These are phyloP conservation scores for Ogataea paraovalis DNA, from an alignment of 805 yeast species.

Conservation along the genomic window DNA sequence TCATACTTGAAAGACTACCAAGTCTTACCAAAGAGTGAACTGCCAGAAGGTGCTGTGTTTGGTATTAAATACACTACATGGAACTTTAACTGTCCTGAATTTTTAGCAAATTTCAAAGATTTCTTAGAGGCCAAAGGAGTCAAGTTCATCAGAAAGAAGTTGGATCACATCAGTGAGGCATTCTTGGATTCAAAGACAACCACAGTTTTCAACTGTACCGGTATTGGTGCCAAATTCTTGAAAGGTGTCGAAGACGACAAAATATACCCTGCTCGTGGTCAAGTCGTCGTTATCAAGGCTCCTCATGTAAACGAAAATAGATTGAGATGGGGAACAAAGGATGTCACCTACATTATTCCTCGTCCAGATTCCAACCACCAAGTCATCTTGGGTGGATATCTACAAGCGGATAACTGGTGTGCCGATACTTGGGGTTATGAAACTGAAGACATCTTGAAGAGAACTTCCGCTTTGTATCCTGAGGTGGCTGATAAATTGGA, in stretches of 20 bases:
- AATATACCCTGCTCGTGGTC: slow-evolving; percentile 76
- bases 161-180: slow-evolving; percentile 58
- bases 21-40: slow-evolving; percentile 32
- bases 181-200: slow-evolving; percentile 32
- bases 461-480: slow-evolving; percentile 53
- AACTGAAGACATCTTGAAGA: slow-evolving; percentile 44
- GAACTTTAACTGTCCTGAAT: slow-evolving; percentile 71
- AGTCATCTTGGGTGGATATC: slow-evolving; percentile 70
- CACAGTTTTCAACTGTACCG: slow-evolving; percentile 71
- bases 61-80: slow-evolving; percentile 59
- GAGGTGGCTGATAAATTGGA: slow-evolving; percentile 43
- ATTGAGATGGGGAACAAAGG: slow-evolving; percentile 56
- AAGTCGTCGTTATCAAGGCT: slow-evolving; percentile 67
- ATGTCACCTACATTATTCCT: slow-evolving; percentile 68
- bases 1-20: slow-evolving; percentile 47
- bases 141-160: slow-evolving; percentile 40
- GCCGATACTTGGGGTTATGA: slow-evolving; percentile 47
- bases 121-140: slow-evolving; percentile 49
- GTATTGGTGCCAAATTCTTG: slow-evolving; percentile 60
- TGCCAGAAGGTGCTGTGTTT: slow-evolving; percentile 50
- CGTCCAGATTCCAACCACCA: slow-evolving; percentile 65
- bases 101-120: slow-evolving; percentile 43
- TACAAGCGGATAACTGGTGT: slow-evolving; percentile 61
- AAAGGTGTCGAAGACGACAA: slow-evolving; percentile 62
- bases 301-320: slow-evolving; percentile 61